A percentile compares a stretch with the other conserved stretches of the same genome.
phyloP scores from a whole-genome alignment of 176 grass and related monocot genomes.

The sorghum (Sorghum bicolor) region Sorghum_bicolor_NCBIv3 NC_012875.2:54066501-54067000 shows the following conservation, averaged over 20 bases:
- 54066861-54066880: neutral
- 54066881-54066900: neutral
- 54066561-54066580: neutral
- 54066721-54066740: conserved; percentile 59
- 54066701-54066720: conserved; percentile 64
- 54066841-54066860: neutral
- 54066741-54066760: conserved; percentile 93
- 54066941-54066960: conserved; percentile 69
- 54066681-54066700: conserved; percentile 90
- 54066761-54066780: conserved; percentile 94
- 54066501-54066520: neutral
- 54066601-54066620: neutral
- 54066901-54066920: conserved; percentile 1
- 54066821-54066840: neutral
- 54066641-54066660: conserved; percentile 67
- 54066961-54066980: conserved; percentile 88
- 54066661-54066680: conserved; percentile 96
- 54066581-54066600: neutral
- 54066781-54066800: conserved; percentile 18
- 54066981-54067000: conserved; percentile 88
- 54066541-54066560: neutral
- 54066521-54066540: neutral
- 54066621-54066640: conserved; percentile 13
- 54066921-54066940: neutral
- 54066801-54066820: neutral